Percentiles rank a stretch among this genome's conserved stretches.
These are phyloP conservation scores for Oryza rufipogon DNA, from an alignment of 176 grass and related monocot genomes.

Conservation along the genomic window DNA sequence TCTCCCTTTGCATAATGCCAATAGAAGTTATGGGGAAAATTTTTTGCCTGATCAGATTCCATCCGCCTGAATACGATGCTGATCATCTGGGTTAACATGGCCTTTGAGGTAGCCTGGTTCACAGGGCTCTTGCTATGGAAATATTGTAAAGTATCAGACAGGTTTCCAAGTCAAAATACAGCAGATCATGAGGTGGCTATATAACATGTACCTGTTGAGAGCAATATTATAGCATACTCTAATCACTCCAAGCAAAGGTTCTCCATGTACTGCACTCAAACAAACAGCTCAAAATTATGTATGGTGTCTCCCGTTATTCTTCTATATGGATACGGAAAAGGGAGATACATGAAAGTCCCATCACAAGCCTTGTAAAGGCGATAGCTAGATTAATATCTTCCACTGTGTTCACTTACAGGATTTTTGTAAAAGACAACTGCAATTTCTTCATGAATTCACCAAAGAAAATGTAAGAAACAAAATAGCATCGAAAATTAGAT, in stretches of 20 bases:
- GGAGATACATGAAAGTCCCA: conserved; percentile 10
- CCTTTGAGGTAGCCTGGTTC: conserved; percentile 99
- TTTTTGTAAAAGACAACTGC: conserved; percentile 18
- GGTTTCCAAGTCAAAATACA: conserved; percentile 33
- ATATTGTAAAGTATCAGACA: conserved; percentile 49
- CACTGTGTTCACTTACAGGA: background rate
- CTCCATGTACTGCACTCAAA: conserved; percentile 86
- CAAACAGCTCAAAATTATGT: conserved; percentile 39
- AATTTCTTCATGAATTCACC: conserved; percentile 9
- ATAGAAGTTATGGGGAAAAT: conserved; percentile 20
- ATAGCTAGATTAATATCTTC: conserved; percentile 13
- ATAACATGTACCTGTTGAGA: conserved; percentile 84
- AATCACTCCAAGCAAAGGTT: conserved; percentile 97
- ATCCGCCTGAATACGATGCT: conserved; percentile 97
- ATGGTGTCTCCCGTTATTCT: conserved; percentile 10
- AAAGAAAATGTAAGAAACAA: conserved; percentile 23
- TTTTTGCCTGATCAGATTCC: conserved; percentile 80
- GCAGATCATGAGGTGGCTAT: conserved; percentile 23
- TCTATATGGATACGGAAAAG: conserved; percentile 27
- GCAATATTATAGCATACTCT: conserved; percentile 99
- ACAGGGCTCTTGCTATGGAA: conserved; percentile 89
- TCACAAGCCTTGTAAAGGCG: conserved; percentile 8
- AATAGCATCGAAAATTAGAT: conserved; percentile 1
- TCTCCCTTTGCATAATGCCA: conserved; percentile 27
- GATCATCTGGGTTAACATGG: conserved; percentile 99